phyloP scores from a whole-genome alignment of 1,139 yeast genomes.

The Kodamaea sp. region DNA sequence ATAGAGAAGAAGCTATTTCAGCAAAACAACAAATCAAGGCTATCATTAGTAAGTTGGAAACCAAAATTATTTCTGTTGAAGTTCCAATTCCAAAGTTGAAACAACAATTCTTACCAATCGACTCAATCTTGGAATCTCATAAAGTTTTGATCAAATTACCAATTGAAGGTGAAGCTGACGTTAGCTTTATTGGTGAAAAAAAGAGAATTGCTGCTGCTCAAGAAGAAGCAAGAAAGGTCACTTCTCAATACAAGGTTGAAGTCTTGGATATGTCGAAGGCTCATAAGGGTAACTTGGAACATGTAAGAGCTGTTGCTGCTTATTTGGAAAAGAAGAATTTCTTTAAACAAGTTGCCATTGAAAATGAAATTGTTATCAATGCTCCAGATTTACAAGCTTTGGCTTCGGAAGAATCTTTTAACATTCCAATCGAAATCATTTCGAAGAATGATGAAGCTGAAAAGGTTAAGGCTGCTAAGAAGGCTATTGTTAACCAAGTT shows the following conservation, averaged over 20 bases:
- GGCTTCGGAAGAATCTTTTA: conserved; percentile 14
- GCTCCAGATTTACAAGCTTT: conserved; percentile 42
- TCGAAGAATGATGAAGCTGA: conserved; percentile 33
- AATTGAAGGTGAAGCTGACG: conserved; percentile 39
- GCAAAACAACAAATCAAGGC: conserved; percentile 47
- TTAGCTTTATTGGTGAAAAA: conserved; percentile 63
- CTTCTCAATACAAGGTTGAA: conserved; percentile 53
- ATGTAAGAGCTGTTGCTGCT: conserved; percentile 70
- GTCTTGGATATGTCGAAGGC: conserved; percentile 80
- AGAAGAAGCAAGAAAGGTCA: conserved; percentile 51
- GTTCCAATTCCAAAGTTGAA: conserved; percentile 44
- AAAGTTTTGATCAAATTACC: conserved; percentile 67
- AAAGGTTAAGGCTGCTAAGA: conserved; percentile 46
- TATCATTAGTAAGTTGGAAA: conserved; percentile 43
- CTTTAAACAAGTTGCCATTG: conserved; percentile 44
- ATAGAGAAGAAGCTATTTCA: conserved; percentile 54
- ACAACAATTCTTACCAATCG: conserved; percentile 46
- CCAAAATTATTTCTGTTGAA: conserved; percentile 33
- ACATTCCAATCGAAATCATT: conserved; percentile 44
- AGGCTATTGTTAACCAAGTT: conserved; percentile 66
- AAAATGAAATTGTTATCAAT: conserved; percentile 50
- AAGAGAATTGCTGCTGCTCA: conserved; percentile 58
- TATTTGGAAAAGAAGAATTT: conserved; percentile 54
- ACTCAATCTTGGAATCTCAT: conserved; percentile 45
- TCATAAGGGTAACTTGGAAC: conserved; percentile 73